Evolutionary conservation across 768 basidiomycete genomes (phyloP).

Genomic region (Phanerochaete sordida): DNA sequence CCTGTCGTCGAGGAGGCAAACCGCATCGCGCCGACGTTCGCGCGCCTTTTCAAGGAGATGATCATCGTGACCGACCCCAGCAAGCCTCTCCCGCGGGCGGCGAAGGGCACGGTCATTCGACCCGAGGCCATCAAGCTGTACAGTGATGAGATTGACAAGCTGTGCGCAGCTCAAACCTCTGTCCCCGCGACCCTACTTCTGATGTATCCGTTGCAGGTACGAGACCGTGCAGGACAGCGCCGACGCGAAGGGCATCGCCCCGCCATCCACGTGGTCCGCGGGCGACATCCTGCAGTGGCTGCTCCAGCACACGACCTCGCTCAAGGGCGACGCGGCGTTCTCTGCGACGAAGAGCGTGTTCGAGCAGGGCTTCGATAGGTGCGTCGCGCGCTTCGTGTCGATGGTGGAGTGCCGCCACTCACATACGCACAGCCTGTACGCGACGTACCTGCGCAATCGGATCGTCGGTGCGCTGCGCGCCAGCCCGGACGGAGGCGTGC

Average conservation of each 20-base stretch:
- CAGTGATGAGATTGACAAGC: slow-evolving; percentile 6
- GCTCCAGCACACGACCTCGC: neutral
- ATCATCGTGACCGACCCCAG: slow-evolving; percentile 10
- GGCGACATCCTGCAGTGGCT: slow-evolving; percentile 10
- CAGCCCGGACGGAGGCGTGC: too few species aligned
- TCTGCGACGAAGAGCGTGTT: slow-evolving; percentile 20
- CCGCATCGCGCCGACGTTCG: slow-evolving; percentile 23
- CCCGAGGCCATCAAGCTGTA: slow-evolving; percentile 5
- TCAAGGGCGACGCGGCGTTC: neutral
- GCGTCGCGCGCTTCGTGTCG: too few species aligned
- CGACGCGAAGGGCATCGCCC: slow-evolving; percentile 5
- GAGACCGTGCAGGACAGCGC: slow-evolving; percentile 7
- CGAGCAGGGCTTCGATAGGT: slow-evolving; percentile 36
- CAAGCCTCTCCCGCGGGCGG: slow-evolving; percentile 11
- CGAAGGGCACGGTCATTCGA: slow-evolving; percentile 11
- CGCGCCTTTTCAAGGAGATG: slow-evolving; percentile 28
- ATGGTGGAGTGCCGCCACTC: too few species aligned
- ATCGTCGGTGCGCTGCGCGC: too few species aligned
- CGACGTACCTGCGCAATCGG: too few species aligned
- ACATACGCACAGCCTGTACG: too few species aligned
- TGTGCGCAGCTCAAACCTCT: neutral
- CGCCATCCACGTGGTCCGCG: slow-evolving; percentile 9
- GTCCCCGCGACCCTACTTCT: neutral
- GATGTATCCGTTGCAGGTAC: slow-evolving; percentile 4
- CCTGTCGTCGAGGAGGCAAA: slow-evolving; percentile 21